Percentiles rank a stretch among this genome's conserved stretches.
Conservation (phyloP, 2,329 filamentous ascomycete genomes). For the Parafenestella ontariensis region DNA sequence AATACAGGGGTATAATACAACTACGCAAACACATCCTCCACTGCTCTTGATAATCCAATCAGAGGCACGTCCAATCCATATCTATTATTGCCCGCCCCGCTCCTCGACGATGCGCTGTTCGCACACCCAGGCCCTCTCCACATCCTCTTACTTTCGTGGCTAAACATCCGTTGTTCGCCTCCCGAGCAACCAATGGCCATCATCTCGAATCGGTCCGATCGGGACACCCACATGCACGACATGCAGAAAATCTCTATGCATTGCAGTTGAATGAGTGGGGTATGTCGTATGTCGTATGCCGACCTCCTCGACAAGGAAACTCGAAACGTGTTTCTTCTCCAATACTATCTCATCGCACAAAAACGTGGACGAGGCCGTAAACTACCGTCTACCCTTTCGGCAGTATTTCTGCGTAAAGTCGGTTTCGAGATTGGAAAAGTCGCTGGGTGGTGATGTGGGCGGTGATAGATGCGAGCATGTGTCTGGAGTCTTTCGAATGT, state of each 20-base stretch:
- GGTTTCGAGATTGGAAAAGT: slow-evolving; percentile 32
- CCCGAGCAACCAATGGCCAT: neutral
- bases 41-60: neutral
- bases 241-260: neutral
- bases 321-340: neutral
- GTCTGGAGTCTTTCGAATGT: slow-evolving; percentile 29
- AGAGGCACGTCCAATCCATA: neutral
- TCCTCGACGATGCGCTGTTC: neutral
- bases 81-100: neutral
- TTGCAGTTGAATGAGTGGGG: slow-evolving; percentile 1
- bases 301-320: neutral
- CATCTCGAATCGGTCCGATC: neutral
- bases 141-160: neutral
- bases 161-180: neutral
- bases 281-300: neutral
- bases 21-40: neutral
- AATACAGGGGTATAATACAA: neutral
- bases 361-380: neutral
- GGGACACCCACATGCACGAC: neutral
- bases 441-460: slow-evolving; percentile 11
- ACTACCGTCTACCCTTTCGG: slow-evolving; percentile 9
- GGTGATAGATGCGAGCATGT: slow-evolving; percentile 27
- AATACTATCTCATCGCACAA: neutral
- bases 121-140: neutral
- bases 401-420: slow-evolving; percentile 38